phyloP scores from a whole-genome alignment of 768 basidiomycete species.

The Mycena galopus region DNA sequence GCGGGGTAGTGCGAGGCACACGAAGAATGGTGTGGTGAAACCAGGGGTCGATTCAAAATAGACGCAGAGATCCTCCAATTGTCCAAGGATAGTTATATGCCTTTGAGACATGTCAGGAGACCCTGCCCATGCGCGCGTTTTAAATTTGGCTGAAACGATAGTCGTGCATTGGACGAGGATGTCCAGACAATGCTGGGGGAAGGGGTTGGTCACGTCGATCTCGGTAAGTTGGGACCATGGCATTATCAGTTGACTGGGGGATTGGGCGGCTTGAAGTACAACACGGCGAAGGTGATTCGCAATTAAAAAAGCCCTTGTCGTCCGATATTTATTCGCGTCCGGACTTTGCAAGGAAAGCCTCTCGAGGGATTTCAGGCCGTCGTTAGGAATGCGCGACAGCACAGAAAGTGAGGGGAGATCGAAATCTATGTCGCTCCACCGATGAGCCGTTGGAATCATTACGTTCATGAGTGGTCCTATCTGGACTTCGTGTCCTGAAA shows the following conservation, averaged over 20 bases:
- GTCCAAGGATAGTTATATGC: not conserved
- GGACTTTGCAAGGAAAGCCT: not conserved
- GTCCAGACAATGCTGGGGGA: not conserved
- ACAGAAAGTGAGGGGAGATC: not conserved
- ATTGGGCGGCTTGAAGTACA: not conserved
- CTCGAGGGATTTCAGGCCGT: not conserved
- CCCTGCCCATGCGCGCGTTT: not conserved
- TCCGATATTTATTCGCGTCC: not conserved
- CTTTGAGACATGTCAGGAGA: not conserved
- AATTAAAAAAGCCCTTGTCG: not conserved
- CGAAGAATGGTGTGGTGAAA: slow-evolving; percentile 13
- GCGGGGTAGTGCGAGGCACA: slow-evolving; percentile 10
- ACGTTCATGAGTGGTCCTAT: not conserved
- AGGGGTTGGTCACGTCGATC: not conserved
- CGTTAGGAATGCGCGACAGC: not conserved
- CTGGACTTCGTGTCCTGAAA: not conserved
- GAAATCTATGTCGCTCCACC: not conserved
- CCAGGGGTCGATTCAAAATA: not conserved
- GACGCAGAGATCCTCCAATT: not conserved
- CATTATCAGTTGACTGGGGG: not conserved
- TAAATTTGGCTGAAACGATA: not conserved
- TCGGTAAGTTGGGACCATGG: slow-evolving; percentile 27
- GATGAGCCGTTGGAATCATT: not conserved
- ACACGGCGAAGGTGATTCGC: not conserved
- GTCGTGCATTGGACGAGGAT: slow-evolving; percentile 8